Evolutionary conservation across 768 basidiomycete species (phyloP).

Genomic region (Lactarius vividus): DNA sequence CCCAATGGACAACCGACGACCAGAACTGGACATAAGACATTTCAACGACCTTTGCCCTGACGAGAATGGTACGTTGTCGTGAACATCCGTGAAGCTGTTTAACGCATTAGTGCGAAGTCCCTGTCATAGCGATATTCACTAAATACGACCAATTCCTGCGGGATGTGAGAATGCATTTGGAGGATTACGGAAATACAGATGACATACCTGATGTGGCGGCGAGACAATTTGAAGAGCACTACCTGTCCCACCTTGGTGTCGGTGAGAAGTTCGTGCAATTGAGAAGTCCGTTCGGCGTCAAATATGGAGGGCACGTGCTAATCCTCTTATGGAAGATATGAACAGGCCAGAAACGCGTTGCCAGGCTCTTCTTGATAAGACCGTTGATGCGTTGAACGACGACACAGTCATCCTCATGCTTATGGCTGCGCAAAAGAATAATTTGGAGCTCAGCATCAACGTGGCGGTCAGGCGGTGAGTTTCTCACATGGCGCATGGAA

Average conservation of each 20-base stretch:
- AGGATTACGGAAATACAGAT: not conserved
- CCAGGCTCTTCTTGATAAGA: not conserved
- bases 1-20: not conserved
- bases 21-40: not conserved
- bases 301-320: not conserved
- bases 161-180: not conserved
- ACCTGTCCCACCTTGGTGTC: not conserved
- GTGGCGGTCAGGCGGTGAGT: not conserved
- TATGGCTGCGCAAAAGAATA: not conserved
- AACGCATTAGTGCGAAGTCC: not conserved
- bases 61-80: not conserved
- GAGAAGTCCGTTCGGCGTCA: not conserved
- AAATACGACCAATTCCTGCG: not conserved
- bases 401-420: not conserved
- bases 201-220: not conserved
- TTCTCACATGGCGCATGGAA: not conserved
- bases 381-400: not conserved
- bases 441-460: not conserved
- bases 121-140: not conserved
- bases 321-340: not conserved
- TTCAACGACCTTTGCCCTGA: not conserved
- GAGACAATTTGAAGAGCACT: not conserved
- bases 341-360: not conserved
- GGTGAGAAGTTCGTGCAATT: not conserved
- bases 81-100: not conserved